Evolutionary conservation across 169 alveolate genomes (phyloP).

Genomic region (Plasmodium falciparum): DNA sequence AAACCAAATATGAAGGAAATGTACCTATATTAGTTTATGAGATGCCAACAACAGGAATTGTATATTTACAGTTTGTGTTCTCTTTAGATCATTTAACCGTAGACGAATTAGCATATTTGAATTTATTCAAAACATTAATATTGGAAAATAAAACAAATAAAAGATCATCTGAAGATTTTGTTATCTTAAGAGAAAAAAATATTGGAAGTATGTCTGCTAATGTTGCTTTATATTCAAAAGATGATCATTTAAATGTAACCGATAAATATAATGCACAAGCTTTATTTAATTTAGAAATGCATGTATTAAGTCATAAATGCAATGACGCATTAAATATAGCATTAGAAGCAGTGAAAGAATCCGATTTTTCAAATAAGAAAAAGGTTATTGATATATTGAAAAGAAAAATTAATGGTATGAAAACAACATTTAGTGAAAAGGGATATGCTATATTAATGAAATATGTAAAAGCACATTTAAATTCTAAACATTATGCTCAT

Average conservation of each 20-base stretch:
- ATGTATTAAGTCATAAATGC: conserved; percentile 79
- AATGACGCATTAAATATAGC: conserved; percentile 81
- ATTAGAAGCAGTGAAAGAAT: conserved; percentile 76
- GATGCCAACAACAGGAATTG: conserved; percentile 84
- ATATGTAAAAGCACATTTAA: conserved; percentile 76
- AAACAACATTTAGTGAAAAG: conserved; percentile 62
- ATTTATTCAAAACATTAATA: conserved; percentile 78
- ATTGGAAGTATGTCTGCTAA: conserved; percentile 79
- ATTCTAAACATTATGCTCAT: conserved; percentile 80
- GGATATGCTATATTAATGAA: conserved; percentile 78
- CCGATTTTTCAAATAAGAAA: conserved; percentile 80
- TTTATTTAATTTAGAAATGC: conserved; percentile 79
- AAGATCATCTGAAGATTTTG: conserved; percentile 83
- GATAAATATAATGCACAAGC: conserved; percentile 80
- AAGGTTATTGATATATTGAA: conserved; percentile 83
- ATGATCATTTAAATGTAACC: conserved; percentile 77
- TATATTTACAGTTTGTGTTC: conserved; percentile 83
- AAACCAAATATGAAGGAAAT: not conserved
- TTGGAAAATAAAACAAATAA: conserved; percentile 83
- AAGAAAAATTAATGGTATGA: conserved; percentile 78
- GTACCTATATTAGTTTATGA: conserved; percentile 79
- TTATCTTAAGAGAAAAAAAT: conserved; percentile 77
- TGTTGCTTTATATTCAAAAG: conserved; percentile 76
- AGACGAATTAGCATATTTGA: conserved; percentile 81
- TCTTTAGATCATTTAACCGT: conserved; percentile 79